Evolutionary conservation across 768 basidiomycete species (phyloP), one percentile per base, ranked within the genome.

Genomic region (Boletales sp.): DNA sequence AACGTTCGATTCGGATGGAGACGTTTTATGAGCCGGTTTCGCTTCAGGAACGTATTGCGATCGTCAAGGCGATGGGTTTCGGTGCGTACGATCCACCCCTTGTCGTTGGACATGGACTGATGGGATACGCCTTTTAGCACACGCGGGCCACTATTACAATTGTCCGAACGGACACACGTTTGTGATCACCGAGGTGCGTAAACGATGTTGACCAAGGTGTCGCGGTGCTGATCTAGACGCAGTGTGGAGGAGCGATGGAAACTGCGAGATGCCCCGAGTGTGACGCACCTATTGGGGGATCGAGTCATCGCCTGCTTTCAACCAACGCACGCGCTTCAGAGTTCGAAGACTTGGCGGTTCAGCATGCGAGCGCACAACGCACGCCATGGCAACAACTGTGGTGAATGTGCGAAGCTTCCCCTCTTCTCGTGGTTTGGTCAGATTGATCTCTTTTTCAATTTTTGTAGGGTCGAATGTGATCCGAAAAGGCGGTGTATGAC

Each of bases 151-250:
- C 56, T 79, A 73, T 51, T 78, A 76, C 49, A 74, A 70, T 15
- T 81, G 80, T 49, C 73, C 67, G 0, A 84, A 84, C 44, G 84
- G 84, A 0, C 84, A 86, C 55, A 71, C 76, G 0, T 86, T 80
- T 48, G 77, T 81, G 2, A 84, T 86, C 32, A 66, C 61, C 0
- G 77, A 84, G 61, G 81, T 84, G 49, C 34, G 38, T 57, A 45
- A 13, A 13, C 36, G 44, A 7, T 3, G 35, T 19, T 12, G n/a
- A 19, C 1, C 25, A 6, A 28, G 25, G 25, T 28, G 25, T 28
- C 6, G 25, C 7, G 25, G n/a, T 50, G 18, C 49, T 53, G 13
- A 52, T 38, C n/a, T 19, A 39, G 31, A 32, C 17, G 25, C 50
- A 84, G 81, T 85, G 82, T 45, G 83, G 82, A 15, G 81, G 80